Conservation (phyloP, 2,329 filamentous ascomycete genomes). For the Fusarium sp. region DNA sequence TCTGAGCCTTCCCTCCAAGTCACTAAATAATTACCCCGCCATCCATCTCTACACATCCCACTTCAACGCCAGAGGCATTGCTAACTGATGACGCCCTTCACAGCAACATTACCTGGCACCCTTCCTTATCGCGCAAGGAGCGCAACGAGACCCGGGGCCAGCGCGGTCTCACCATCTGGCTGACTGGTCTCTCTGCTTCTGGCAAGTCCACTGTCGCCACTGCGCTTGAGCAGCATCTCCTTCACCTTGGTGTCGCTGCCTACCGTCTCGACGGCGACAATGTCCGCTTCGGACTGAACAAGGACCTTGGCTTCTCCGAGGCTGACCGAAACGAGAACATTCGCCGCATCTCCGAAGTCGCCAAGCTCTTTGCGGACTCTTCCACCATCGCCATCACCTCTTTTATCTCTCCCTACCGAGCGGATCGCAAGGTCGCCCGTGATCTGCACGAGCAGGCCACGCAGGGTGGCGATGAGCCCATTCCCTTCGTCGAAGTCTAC, state of each 20-base stretch:
- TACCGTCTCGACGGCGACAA: slow-evolving; percentile 99
- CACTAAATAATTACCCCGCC: slow-evolving; percentile 28
- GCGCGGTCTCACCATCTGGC: slow-evolving; percentile 94
- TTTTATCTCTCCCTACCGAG: slow-evolving; percentile 95
- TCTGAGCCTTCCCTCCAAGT: slow-evolving; percentile 7
- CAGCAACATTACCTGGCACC: slow-evolving; percentile 93
- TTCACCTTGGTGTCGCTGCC: slow-evolving; percentile 83
- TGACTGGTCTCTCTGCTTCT: slow-evolving; percentile 94
- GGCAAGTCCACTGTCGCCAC: slow-evolving; percentile 98
- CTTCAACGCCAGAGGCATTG: slow-evolving; percentile 16
- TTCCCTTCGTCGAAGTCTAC: slow-evolving; percentile 94
- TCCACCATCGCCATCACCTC: slow-evolving; percentile 90
- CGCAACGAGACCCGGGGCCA: slow-evolving; percentile 82
- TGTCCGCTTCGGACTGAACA: slow-evolving; percentile 97
- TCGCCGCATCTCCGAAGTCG: slow-evolving; percentile 93
- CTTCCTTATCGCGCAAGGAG: slow-evolving; percentile 81
- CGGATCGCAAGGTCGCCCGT: slow-evolving; percentile 85
- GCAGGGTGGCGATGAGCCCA: slow-evolving; percentile 70
- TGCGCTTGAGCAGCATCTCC: slow-evolving; percentile 94
- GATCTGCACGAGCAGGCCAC: slow-evolving; percentile 74
- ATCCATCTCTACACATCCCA: slow-evolving; percentile 15
- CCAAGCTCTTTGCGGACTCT: slow-evolving; percentile 94
- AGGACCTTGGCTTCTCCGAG: slow-evolving; percentile 94
- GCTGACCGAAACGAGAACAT: slow-evolving; percentile 98
- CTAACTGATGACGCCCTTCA: slow-evolving; percentile 11